phyloP scores from a whole-genome alignment of 306 rosid genomes.

The Prunus kanzakura region DNA sequence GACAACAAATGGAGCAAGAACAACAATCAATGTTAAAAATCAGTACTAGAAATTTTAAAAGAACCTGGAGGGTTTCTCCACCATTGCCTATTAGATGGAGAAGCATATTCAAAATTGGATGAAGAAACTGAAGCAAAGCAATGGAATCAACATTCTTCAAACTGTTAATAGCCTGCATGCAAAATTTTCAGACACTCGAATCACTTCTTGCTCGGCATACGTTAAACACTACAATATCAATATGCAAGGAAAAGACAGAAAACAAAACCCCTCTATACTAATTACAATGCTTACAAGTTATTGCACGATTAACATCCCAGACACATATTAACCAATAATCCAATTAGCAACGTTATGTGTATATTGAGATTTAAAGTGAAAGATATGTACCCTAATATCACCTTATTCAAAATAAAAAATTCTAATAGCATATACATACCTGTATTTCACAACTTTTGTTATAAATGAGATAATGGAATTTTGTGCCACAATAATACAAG shows the following conservation, averaged over 20 bases:
- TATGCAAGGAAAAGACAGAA: no score
- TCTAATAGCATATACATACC: background rate
- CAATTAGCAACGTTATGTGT: background rate
- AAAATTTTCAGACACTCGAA: conserved; percentile 24
- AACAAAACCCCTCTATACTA: no score
- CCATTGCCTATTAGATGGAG: conserved; percentile 99
- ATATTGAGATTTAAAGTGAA: background rate
- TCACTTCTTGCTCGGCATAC: background rate
- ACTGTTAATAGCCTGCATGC: conserved; percentile 91
- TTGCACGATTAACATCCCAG: background rate
- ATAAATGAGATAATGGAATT: conserved; percentile 1
- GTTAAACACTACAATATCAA: no score
- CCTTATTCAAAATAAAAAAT: background rate
- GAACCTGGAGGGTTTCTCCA: conserved; percentile 99
- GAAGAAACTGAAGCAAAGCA: conserved; percentile 98
- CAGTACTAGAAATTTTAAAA: conserved; percentile 20
- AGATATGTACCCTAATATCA: background rate
- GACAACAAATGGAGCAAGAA: conserved; percentile 12
- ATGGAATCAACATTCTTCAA: conserved; percentile 99
- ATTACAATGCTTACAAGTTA: no score
- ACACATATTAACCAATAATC: background rate
- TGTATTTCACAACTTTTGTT: background rate
- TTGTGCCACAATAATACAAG: background rate
- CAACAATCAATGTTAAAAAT: background rate
- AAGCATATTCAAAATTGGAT: conserved; percentile 94